phyloP scores from a whole-genome alignment of 164 flowering plant species.

The Saururus chinensis region DNA sequence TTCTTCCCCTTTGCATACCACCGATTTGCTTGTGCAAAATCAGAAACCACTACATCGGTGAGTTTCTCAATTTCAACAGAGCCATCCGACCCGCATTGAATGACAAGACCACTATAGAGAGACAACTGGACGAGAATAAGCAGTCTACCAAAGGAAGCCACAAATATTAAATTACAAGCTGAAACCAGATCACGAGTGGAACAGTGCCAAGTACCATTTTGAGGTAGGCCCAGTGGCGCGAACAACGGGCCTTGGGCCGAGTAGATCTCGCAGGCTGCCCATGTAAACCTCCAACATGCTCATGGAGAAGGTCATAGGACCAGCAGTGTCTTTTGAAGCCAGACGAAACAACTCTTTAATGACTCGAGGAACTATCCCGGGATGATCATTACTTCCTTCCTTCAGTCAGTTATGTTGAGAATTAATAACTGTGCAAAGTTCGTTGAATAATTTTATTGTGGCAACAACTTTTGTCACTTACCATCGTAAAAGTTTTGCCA shows the following conservation, averaged over 20 bases:
- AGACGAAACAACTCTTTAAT: conserved; percentile 43
- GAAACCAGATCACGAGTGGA: neutral
- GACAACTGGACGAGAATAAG: conserved; percentile 17
- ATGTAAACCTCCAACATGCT: conserved; percentile 88
- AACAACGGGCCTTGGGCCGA: conserved; percentile 37
- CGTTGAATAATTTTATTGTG: neutral
- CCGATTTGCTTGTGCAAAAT: conserved; percentile 52
- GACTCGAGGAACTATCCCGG: conserved; percentile 67
- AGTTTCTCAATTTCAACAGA: conserved; percentile 66
- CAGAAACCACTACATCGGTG: conserved; percentile 43
- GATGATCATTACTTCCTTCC: conserved; percentile 57
- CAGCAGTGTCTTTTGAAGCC: conserved; percentile 29
- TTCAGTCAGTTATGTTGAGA: conserved; percentile 10
- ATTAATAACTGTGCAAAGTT: neutral
- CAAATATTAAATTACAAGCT: neutral
- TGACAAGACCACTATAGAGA: conserved; percentile 52
- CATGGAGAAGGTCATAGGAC: conserved; percentile 45
- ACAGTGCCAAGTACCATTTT: conserved; percentile 30
- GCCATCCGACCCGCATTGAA: conserved; percentile 69
- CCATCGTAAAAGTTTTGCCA: conserved; percentile 93
- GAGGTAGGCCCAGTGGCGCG: conserved; percentile 23
- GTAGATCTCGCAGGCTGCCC: conserved; percentile 65
- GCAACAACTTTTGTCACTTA: conserved; percentile 13
- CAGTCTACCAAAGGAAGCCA: conserved; percentile 4
- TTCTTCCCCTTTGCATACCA: conserved; percentile 59